A percentile compares a stretch with the other conserved stretches of the same genome.
Evolutionary conservation across 129 eudicot genomes (phyloP).

Genomic region (Artemisia argyi): DNA sequence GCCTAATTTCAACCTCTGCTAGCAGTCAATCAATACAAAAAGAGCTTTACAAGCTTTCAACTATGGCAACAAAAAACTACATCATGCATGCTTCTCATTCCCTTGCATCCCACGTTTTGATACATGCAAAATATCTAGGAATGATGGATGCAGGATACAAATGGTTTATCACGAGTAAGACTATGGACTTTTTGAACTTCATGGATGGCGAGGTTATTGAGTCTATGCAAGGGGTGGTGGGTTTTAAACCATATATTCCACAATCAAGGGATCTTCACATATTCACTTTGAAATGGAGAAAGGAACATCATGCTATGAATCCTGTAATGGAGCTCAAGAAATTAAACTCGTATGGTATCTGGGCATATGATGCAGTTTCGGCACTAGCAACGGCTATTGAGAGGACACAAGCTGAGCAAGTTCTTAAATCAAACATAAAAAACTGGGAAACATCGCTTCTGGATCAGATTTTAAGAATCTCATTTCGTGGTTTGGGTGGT

Average conservation of each 20-base stretch:
- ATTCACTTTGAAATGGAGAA: slow-evolving; percentile 32
- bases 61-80: slow-evolving; percentile 22
- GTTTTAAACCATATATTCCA: slow-evolving; percentile 43
- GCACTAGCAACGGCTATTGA: slow-evolving; percentile 51
- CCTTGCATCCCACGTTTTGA: slow-evolving; percentile 32
- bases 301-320: not conserved
- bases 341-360: slow-evolving; percentile 26
- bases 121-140: slow-evolving; percentile 32
- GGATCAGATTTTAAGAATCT: slow-evolving; percentile 23
- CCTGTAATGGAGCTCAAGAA: slow-evolving; percentile 14
- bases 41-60: slow-evolving; percentile 38
- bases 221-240: slow-evolving; percentile 50
- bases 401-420: not conserved
- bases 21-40: slow-evolving; percentile 27
- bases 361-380: slow-evolving; percentile 21
- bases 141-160: slow-evolving; percentile 55
- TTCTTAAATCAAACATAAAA: not conserved
- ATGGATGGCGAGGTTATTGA: slow-evolving; percentile 30
- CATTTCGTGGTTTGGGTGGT: slow-evolving; percentile 46
- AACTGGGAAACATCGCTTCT: slow-evolving; percentile 26
- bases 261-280: slow-evolving; percentile 26
- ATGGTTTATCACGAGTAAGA: slow-evolving; percentile 51
- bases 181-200: slow-evolving; percentile 21
- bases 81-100: slow-evolving; percentile 41
- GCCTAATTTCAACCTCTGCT: slow-evolving; percentile 30